Percentiles rank a stretch among this genome's conserved stretches.
These are phyloP conservation scores for Thelonectria rubi DNA, from an alignment of 2,329 filamentous ascomycete genomes.

Conservation along the genomic window DNA sequence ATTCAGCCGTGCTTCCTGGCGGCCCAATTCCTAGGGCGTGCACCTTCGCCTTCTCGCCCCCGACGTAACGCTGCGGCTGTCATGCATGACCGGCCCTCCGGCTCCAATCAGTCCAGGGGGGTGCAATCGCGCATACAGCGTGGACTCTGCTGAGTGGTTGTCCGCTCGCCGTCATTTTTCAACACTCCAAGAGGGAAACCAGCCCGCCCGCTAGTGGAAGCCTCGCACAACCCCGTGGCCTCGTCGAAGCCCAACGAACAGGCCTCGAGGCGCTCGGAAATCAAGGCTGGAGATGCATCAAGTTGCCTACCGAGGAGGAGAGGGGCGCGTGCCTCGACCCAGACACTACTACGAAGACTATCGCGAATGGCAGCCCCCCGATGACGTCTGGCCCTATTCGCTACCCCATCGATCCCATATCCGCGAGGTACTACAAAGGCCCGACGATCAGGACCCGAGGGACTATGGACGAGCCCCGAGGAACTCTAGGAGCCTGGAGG, in stretches of 20 bases:
- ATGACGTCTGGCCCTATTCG: constrained; percentile 42
- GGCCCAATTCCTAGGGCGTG: constrained; percentile 42
- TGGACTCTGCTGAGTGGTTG: constrained; percentile 43
- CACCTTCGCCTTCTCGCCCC: constrained; percentile 34
- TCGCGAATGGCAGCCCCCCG: constrained; percentile 40
- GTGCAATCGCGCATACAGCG: constrained; percentile 41
- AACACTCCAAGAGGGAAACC: constrained; percentile 26
- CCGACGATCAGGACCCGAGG: constrained; percentile 43
- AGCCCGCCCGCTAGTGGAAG: constrained; percentile 29
- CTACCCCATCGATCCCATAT: constrained; percentile 42
- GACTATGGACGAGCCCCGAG: constrained; percentile 34
- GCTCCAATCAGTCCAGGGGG: constrained; percentile 43
- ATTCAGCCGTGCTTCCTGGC: constrained; percentile 30
- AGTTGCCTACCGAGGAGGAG: constrained; percentile 44
- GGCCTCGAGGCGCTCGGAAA: constrained; percentile 37
- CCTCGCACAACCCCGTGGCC: constrained; percentile 33
- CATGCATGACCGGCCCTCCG: constrained; percentile 44
- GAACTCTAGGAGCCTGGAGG: constrained; percentile 42
- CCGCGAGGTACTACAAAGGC: constrained; percentile 48
- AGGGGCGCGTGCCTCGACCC: constrained; percentile 41
- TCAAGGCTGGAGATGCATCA: constrained; percentile 46
- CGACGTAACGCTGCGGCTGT: constrained; percentile 44
- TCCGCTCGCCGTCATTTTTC: constrained; percentile 34
- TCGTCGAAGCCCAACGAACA: constrained; percentile 41
- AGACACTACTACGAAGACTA: constrained; percentile 39